These are phyloP conservation scores for Escallonia herrerae DNA, from an alignment of 129 eudicot genomes.

Conservation along the genomic window DNA sequence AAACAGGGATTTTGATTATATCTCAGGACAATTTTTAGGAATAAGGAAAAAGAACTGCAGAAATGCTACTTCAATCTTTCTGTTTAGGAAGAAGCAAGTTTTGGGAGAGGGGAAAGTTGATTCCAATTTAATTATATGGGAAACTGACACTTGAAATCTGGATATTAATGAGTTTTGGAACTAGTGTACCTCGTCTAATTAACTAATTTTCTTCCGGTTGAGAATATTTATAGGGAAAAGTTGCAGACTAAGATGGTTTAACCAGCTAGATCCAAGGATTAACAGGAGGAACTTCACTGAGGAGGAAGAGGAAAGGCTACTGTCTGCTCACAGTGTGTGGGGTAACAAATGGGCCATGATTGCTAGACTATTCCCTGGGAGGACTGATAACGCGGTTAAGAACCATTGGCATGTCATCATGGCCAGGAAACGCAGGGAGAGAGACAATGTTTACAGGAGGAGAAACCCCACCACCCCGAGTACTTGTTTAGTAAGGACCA, in stretches of 20 bases:
- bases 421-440: slow-evolving; percentile 65
- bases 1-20: too few relatives aligned
- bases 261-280: slow-evolving; percentile 78
- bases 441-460: slow-evolving; percentile 24
- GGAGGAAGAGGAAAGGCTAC: slow-evolving; percentile 71
- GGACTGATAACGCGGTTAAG: slow-evolving; percentile 84
- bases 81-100: not conserved
- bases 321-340: slow-evolving; percentile 50
- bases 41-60: not conserved
- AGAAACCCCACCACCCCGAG: slow-evolving; percentile 4
- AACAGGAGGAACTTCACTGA: slow-evolving; percentile 54
- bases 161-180: not conserved
- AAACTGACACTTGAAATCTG: not conserved
- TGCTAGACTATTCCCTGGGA: slow-evolving; percentile 69
- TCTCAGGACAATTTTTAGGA: too few relatives aligned
- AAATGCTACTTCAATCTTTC: not conserved
- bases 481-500: not conserved
- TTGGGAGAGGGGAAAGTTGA: not conserved
- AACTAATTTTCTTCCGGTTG: too few relatives aligned
- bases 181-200: too few relatives aligned
- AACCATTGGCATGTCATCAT: slow-evolving; percentile 89
- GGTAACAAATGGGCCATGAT: slow-evolving; percentile 86
- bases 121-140: not conserved
- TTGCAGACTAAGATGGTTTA: slow-evolving; percentile 87
- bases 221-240: slow-evolving; percentile 48